Percentiles rank a stretch among this genome's conserved stretches.
Conservation (phyloP, 495 filamentous ascomycete genomes). For the Polyplosphaeria fusca region DNA sequence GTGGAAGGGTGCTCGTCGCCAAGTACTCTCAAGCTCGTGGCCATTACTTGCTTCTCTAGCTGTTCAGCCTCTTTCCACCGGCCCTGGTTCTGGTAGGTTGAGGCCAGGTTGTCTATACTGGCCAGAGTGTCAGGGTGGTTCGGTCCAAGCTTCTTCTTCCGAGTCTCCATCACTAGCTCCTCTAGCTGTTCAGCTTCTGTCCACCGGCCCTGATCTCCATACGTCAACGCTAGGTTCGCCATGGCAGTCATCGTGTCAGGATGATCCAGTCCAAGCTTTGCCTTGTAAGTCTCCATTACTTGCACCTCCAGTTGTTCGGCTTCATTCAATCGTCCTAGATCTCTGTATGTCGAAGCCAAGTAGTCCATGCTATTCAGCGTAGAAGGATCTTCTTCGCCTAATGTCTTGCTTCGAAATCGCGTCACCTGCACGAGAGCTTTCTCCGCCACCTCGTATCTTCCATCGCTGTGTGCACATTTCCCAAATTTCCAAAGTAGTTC, state of each 20-base stretch:
- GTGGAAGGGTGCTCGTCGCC: no score
- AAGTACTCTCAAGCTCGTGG: no score
- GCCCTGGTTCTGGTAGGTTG: not conserved
- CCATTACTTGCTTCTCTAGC: no score
- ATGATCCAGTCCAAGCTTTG: slow-evolving; percentile 9
- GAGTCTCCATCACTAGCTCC: slow-evolving; percentile 1
- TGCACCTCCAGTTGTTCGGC: slow-evolving; percentile 14
- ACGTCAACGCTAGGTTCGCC: slow-evolving; percentile 8
- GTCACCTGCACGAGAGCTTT: slow-evolving; percentile 2
- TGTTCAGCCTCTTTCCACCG: not conserved
- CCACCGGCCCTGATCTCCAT: slow-evolving; percentile 5
- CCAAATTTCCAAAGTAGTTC: not conserved
- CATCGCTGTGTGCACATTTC: not conserved
- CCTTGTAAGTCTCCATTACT: slow-evolving; percentile 10
- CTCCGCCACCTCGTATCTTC: slow-evolving; percentile 14
- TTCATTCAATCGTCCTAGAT: slow-evolving; percentile 11
- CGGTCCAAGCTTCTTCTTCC: slow-evolving; percentile 4
- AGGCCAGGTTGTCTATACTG: slow-evolving; percentile 4
- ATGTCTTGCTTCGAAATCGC: slow-evolving; percentile 3
- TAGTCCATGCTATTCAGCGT: slow-evolving; percentile 18
- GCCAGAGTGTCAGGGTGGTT: slow-evolving; percentile 4
- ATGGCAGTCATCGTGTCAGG: slow-evolving; percentile 17
- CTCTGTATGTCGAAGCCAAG: slow-evolving; percentile 4
- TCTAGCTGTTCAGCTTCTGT: no score
- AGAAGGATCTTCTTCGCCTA: slow-evolving; percentile 10